A percentile compares a stretch with the other conserved stretches of the same genome.
These are phyloP conservation scores for Haplosporangium sp. DNA, from an alignment of 371 early-diverging fungal genomes.

Conservation along the genomic window DNA sequence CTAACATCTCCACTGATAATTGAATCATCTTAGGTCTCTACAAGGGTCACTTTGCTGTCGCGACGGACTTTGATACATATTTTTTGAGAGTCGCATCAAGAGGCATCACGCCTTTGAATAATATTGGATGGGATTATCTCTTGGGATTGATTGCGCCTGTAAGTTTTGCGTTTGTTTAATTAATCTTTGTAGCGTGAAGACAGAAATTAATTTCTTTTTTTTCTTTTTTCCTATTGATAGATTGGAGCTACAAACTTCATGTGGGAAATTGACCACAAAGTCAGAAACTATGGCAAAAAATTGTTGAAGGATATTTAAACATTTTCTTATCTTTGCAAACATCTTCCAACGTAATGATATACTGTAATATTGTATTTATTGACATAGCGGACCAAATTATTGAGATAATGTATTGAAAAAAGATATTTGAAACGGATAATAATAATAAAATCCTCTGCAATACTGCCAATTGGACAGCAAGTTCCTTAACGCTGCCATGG, in stretches of 20 bases:
- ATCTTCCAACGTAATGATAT: too few relatives aligned
- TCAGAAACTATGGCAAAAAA: slow-evolving; percentile 45
- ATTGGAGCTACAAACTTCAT: slow-evolving; percentile 34
- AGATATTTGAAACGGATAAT: neutral
- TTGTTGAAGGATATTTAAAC: slow-evolving; percentile 34
- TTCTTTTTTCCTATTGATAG: slow-evolving; percentile 14
- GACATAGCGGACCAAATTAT: slow-evolving; percentile 3
- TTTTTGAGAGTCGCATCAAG: slow-evolving; percentile 62
- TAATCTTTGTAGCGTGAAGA: neutral
- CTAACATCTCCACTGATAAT: too few relatives aligned
- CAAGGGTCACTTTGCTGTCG: slow-evolving; percentile 65
- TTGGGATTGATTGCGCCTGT: slow-evolving; percentile 37
- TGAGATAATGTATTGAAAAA: neutral
- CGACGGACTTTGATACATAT: slow-evolving; percentile 64
- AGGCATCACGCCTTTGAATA: slow-evolving; percentile 51
- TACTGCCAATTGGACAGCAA: slow-evolving; percentile 48
- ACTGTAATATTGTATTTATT: too few relatives aligned
- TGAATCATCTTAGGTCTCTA: slow-evolving; percentile 16
- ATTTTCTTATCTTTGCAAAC: neutral
- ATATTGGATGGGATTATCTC: slow-evolving; percentile 38
- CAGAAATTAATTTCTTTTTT: neutral
- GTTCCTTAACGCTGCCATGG: slow-evolving; percentile 50
- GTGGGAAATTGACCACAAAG: slow-evolving; percentile 44
- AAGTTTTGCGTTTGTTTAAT: slow-evolving; percentile 2
- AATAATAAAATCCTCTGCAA: slow-evolving; percentile 32